Evolutionary conservation across 2,329 filamentous ascomycete species (phyloP), one percentile per base, ranked within the genome.

Genomic region (Endocalyx cinctus): DNA sequence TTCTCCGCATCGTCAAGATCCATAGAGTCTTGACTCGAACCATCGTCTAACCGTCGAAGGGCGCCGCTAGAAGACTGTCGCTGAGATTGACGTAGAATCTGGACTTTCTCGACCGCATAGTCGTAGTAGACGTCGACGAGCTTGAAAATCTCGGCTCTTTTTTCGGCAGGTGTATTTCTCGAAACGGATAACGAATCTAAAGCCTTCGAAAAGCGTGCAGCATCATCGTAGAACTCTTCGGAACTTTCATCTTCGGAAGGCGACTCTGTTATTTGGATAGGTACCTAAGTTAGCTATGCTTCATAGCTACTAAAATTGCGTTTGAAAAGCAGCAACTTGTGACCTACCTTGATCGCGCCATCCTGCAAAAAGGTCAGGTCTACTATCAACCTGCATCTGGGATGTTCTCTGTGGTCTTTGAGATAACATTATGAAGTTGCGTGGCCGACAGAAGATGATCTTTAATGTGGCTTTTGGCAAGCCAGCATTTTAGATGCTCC

Each of bases 201-300:
- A 32, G 78, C 77, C 54, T 84, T 82, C 23, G 89, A 88, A 55
- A 96, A 96, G 27, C 79, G 74, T 62, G 95, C 87, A 38, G 94
- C 86, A 60, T 95, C 87, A 41, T 81, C 78, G 31, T 42, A 32
- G 30, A 57, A 57, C 13, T 47, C 46, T 13, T 47, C 39, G 26
- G 41, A 40, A 37, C 34, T 31, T 27, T 42, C 37, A 29, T 38
- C 35, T 17, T 41, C 37, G 19, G 42, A 45, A n/a, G n/a, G n/a
- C n/a, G n/a, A n/a, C n/a, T n/a, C n/a, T n/a, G n/a, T n/a, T n/a
- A n/a, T n/a, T n/a, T n/a, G n/a, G n/a, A n/a, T n/a, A n/a, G n/a
- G n/a, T n/a, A n/a, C n/a, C n/a, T n/a, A n/a, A n/a, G n/a, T n/a
- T n/a, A n/a, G n/a, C n/a, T n/a, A n/a, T n/a, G n/a, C n/a, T n/a